phyloP scores from a whole-genome alignment of 2,329 filamentous ascomycete genomes.

The Orbilia javanica region DNA sequence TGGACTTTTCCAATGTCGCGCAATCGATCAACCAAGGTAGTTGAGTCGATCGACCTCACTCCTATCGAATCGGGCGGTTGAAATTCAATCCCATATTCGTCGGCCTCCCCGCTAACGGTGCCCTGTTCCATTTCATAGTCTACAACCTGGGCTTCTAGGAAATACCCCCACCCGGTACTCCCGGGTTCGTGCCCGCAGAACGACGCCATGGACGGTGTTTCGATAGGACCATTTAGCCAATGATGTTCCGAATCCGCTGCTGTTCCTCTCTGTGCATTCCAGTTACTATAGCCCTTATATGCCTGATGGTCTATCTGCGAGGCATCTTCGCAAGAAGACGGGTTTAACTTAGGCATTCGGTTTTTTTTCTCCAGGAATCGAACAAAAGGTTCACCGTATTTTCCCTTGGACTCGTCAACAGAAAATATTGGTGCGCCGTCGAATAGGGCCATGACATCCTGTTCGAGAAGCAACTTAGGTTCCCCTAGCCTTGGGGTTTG shows the following conservation, averaged over 20 bases:
- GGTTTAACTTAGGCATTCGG: neutral
- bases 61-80: constrained; percentile 49
- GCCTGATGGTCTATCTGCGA: constrained; percentile 34
- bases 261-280: neutral
- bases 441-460: constrained; percentile 18
- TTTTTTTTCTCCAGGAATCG: neutral
- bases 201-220: constrained; percentile 61
- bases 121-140: constrained; percentile 60
- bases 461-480: neutral
- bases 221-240: constrained; percentile 41
- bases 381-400: constrained; percentile 33
- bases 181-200: constrained; percentile 61
- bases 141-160: constrained; percentile 60
- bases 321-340: constrained; percentile 25
- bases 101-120: constrained; percentile 44
- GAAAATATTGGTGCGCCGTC: constrained; percentile 48
- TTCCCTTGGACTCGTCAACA: constrained; percentile 37
- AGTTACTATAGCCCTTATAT: constrained; percentile 34
- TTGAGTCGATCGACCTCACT: constrained; percentile 50
- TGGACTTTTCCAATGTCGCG: constrained; percentile 51
- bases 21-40: constrained; percentile 44
- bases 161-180: constrained; percentile 62
- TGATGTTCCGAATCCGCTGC: constrained; percentile 31
- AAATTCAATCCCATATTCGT: constrained; percentile 60
- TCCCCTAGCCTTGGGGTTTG: neutral